Base-by-base conservation (phyloP, 73 alveolate species). In the Diophrys sp. region DNA sequence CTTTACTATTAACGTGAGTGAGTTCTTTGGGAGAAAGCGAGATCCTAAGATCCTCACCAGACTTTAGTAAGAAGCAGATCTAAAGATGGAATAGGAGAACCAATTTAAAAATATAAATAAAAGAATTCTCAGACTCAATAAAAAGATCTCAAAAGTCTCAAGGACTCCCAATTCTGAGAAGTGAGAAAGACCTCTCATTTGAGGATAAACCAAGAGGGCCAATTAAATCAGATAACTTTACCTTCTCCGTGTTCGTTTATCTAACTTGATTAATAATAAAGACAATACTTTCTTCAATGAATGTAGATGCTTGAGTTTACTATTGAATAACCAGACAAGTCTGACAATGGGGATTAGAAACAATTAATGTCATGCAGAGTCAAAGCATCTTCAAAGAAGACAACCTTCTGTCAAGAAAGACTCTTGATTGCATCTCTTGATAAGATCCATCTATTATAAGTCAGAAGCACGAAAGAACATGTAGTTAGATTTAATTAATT, bases 401-500 rank as follows among this genome's bases (percentile, higher is more conserved):
- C 62, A 44, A 11, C 62, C 5, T 44, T 44, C 62, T 44, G 62
- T 18, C 62, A 62, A 11, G 31, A 62, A 23, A n/a, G 31, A n/a
- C 73, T 62, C 5, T 62, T 11, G 73, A 11, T 23, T 26, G 28
- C 73, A 5, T 11, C 33, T 62, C 5, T 26, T 26, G 31, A 23
- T n/a, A 62, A 23, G 73, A 62, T n/a, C 5, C 73, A n/a, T 14
- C 28, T 27, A 8, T 71, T 81, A 2, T 72, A 71, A 1, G 32
- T 81, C 29, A 23, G 73, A 1, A 54, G 78, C 8, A 71, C 71
- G 71, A 28, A 81, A 18, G 66, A 76, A 0, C 23, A 44, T 5
- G 18, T 44, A 5, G 62, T 44, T 18, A 11, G 18, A 18, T 11
- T 44, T 44, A 11, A 5, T 5, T 11, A 44, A 5, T 44, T 44